Evolutionary conservation across 2,329 filamentous ascomycete genomes (phyloP).

Genomic region (Drechslerella dactyloides): DNA sequence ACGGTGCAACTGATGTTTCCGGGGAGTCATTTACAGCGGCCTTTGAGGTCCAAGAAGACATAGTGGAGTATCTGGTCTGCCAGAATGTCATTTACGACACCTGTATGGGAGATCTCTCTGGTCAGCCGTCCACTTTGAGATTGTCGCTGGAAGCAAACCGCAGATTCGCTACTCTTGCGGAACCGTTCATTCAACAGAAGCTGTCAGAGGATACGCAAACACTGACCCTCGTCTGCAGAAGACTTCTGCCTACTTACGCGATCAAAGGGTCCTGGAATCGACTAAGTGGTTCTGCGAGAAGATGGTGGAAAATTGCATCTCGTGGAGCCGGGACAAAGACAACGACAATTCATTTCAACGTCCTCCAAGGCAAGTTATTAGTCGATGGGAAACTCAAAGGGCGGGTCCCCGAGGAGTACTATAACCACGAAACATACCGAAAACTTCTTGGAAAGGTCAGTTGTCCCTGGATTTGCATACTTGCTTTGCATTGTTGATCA

Average conservation of each 20-base stretch:
- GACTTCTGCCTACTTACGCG: too few species aligned
- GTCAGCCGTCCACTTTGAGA: background rate
- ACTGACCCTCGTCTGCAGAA: too few species aligned
- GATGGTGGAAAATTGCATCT: constrained; percentile 53
- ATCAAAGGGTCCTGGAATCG: too few species aligned
- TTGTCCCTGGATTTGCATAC: too few species aligned
- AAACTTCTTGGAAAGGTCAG: constrained; percentile 61
- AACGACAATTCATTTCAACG: constrained; percentile 61
- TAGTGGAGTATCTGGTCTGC: too few species aligned
- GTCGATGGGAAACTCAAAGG: constrained; percentile 63
- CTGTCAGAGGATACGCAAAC: background rate
- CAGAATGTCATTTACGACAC: background rate
- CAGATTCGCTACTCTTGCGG: background rate
- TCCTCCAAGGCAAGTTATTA: constrained; percentile 63
- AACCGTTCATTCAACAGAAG: background rate
- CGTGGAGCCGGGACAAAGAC: constrained; percentile 55
- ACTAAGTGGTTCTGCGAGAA: too few species aligned
- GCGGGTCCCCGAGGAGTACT: constrained; percentile 61
- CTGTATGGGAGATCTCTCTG: background rate
- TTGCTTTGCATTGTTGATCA: too few species aligned
- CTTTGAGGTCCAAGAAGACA: too few species aligned
- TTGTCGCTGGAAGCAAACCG: background rate
- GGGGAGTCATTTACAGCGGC: background rate
- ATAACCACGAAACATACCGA: constrained; percentile 58
- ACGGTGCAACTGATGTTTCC: background rate